These are phyloP conservation scores for Fusarium sp. DNA, from an alignment of 2,329 filamentous ascomycete species.

Conservation along the genomic window DNA sequence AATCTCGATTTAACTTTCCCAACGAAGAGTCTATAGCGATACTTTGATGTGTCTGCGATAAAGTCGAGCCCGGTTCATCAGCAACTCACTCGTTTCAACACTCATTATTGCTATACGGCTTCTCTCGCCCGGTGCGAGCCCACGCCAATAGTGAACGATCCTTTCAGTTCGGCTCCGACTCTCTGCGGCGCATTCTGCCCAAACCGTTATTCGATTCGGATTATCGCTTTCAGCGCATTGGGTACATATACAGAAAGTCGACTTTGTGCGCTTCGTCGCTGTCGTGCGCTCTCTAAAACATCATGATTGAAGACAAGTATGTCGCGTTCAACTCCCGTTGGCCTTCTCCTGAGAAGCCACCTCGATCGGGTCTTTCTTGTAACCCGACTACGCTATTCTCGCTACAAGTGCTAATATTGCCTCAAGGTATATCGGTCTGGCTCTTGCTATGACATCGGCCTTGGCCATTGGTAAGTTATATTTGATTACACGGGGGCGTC, in stretches of 20 bases:
- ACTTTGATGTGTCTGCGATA: constrained; percentile 40
- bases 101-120: constrained; percentile 28
- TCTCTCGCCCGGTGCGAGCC: constrained; percentile 42
- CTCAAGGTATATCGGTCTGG: constrained; percentile 78
- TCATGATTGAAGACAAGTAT: constrained; percentile 54
- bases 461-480: constrained; percentile 75
- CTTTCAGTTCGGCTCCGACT: constrained; percentile 3
- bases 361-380: constrained; percentile 3
- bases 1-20: background rate
- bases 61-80: background rate
- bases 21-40: background rate
- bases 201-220: background rate
- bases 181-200: constrained; percentile 18
- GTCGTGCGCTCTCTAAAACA: constrained; percentile 30
- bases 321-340: constrained; percentile 27
- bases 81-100: constrained; percentile 5
- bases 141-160: constrained; percentile 24
- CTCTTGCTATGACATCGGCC: constrained; percentile 78
- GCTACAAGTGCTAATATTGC: constrained; percentile 26
- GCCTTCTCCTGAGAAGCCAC: constrained; percentile 6
- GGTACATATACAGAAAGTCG: background rate
- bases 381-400: background rate
- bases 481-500: background rate
- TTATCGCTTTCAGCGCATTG: constrained; percentile 23
- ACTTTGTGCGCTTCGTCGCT: constrained; percentile 29